Percentiles rank a stretch among this genome's conserved stretches.
phyloP scores from a whole-genome alignment of 1,284 basidiomycete genomes.

The Takashimella koratensis region DNA sequence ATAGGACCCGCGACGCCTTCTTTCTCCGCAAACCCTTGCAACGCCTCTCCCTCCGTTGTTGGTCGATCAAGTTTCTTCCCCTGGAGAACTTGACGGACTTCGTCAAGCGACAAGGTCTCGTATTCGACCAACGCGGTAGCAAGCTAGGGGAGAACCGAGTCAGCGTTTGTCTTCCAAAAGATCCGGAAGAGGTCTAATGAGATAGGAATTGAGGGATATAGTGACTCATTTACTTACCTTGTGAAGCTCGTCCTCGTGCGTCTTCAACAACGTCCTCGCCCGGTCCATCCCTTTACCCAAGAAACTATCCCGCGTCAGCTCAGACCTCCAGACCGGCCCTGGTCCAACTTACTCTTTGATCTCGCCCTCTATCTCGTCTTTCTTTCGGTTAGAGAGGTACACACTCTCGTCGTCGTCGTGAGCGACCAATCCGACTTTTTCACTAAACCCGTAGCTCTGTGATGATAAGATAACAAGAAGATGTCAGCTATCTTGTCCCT shows the following conservation, averaged over 20 bases:
- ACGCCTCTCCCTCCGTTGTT: conserved; percentile 23
- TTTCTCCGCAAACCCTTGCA: conserved; percentile 26
- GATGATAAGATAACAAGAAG: not conserved
- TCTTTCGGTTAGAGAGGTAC: conserved; percentile 65
- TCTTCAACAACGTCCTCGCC: conserved; percentile 63
- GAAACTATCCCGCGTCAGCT: conserved; percentile 55
- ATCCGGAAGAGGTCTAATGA: not conserved
- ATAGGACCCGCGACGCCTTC: conserved; percentile 17
- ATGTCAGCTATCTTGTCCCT: conserved; percentile 5
- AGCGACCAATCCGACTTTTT: conserved; percentile 71
- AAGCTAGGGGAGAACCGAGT: conserved; percentile 55
- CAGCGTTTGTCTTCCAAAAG: not conserved
- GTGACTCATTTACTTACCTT: conserved; percentile 61
- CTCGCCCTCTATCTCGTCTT: conserved; percentile 79
- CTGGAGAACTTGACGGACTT: conserved; percentile 77
- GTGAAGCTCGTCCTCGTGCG: conserved; percentile 74
- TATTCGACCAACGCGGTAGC: conserved; percentile 85
- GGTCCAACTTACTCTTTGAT: conserved; percentile 51
- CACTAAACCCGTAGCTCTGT: conserved; percentile 75
- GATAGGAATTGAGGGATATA: too few species aligned
- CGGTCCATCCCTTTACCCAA: conserved; percentile 70
- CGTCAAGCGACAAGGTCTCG: conserved; percentile 82
- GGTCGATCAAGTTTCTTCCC: conserved; percentile 63
- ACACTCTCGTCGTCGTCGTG: conserved; percentile 69
- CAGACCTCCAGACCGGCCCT: too few species aligned